Percentiles rank a stretch among this genome's conserved stretches.
These are phyloP conservation scores for Sedum album DNA, from an alignment of 164 flowering plant genomes.

Conservation along the genomic window DNA sequence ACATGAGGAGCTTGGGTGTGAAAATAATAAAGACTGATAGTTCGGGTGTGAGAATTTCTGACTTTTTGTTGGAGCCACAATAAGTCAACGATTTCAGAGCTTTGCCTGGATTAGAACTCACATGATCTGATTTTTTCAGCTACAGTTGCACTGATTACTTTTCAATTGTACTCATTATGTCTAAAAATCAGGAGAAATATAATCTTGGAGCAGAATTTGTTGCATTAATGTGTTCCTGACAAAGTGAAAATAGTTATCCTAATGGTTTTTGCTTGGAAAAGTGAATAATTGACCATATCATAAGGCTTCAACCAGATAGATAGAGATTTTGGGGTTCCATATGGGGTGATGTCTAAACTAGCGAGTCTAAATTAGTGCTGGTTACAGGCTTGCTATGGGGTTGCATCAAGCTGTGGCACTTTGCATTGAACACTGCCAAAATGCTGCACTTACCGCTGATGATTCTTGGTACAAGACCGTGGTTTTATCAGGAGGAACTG, in stretches of 20 bases:
- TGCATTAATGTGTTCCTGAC: background rate
- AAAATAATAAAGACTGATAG: too few species aligned
- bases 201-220: too few species aligned
- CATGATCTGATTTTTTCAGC: too few species aligned
- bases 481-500: constrained; percentile 79
- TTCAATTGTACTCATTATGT: too few species aligned
- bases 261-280: background rate
- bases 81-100: too few species aligned
- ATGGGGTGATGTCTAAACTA: background rate
- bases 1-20: too few species aligned
- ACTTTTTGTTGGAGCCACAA: too few species aligned
- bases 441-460: constrained; percentile 48
- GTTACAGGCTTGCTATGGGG: constrained; percentile 67
- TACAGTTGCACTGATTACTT: too few species aligned
- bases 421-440: constrained; percentile 91
- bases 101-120: too few species aligned
- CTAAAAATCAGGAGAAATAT: too few species aligned
- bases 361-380: background rate
- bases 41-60: too few species aligned
- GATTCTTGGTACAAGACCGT: constrained; percentile 86
- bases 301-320: background rate
- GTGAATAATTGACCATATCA: background rate
- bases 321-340: background rate
- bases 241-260: background rate
- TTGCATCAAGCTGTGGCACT: constrained; percentile 88